Evolutionary conservation across 2,329 filamentous ascomycete species (phyloP), one percentile per base, ranked within the genome.

Genomic region (Tricladium varicosporioides): DNA sequence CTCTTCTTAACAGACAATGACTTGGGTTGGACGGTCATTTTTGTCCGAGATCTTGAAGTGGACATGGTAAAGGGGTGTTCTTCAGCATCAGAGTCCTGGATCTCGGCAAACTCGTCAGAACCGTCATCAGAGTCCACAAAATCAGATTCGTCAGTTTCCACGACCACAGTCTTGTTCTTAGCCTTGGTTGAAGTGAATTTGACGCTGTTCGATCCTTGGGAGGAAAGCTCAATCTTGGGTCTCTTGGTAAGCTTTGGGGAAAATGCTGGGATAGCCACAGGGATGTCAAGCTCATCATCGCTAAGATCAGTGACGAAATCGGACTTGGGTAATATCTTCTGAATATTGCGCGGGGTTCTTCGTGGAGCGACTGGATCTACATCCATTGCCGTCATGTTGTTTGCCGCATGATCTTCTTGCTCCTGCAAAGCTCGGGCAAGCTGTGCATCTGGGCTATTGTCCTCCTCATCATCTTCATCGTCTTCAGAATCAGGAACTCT

Each of bases 341-440:
- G 59, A 8, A 48, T 22, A 5, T 59, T 63, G 40, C 65, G 65
- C 9, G 63, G 48, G 19, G 57, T 60, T 55, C 61, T 58, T 32
- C 60, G 51, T 22, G 50, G 18, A 8, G 18, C 10, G 13, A 32
- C 15, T 13, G 22, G 63, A 54, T 63, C 72, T 74, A 44, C 60
- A 70, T 60, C 74, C 51, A 58, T 54, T 74, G 65, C 77, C 76
- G 10, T 48, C 56, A 66, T 63, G 15, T 53, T 31, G 8, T 43
- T 40, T 33, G 60, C 55, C 22, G 60, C 66, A 9, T 67, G 62
- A 18, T 81, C 80, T 61, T 82, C 78, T 62, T 84, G 76, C 31
- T 80, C 73, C 64, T 88, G 85, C 51, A 88, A 72, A 44, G 73
- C 73, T 46, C 76, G 72, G 33, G 85, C 85, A 42, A 88, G 69